Conservation (phyloP, 2,329 filamentous ascomycete genomes). For the Alternaria rosae region DNA sequence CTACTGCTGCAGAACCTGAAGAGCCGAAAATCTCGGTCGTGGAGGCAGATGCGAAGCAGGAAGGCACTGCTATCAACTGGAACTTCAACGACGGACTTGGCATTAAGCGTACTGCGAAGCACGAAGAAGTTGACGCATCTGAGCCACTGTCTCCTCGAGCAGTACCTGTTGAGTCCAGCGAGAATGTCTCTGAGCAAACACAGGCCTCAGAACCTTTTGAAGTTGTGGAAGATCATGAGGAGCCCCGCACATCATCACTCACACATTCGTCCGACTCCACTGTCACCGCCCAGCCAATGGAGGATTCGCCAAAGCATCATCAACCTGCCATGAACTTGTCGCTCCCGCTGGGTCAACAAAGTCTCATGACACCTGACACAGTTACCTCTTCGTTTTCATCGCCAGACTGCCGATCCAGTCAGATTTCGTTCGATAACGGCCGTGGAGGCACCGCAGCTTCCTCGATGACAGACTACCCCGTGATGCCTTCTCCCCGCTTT, state of each 20-base stretch:
- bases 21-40: slow-evolving; percentile 56
- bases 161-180: slow-evolving; percentile 14
- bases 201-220: slow-evolving; percentile 48
- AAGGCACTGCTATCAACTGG: slow-evolving; percentile 54
- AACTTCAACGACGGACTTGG: slow-evolving; percentile 52
- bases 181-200: slow-evolving; percentile 16
- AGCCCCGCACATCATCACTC: slow-evolving; percentile 57
- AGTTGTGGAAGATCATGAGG: slow-evolving; percentile 57
- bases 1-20: slow-evolving; percentile 41
- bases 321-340: slow-evolving; percentile 48
- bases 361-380: slow-evolving; percentile 71
- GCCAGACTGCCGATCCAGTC: slow-evolving; percentile 68
- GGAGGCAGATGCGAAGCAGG: slow-evolving; percentile 52
- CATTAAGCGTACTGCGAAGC: slow-evolving; percentile 35
- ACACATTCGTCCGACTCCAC: slow-evolving; percentile 61
- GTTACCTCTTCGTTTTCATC: slow-evolving; percentile 68
- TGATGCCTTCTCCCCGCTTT: slow-evolving; percentile 73
- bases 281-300: slow-evolving; percentile 46
- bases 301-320: slow-evolving; percentile 45
- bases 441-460: slow-evolving; percentile 78
- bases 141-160: slow-evolving; percentile 40
- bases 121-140: slow-evolving; percentile 10
- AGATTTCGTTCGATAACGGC: slow-evolving; percentile 72
- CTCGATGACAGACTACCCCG: slow-evolving; percentile 74
- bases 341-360: slow-evolving; percentile 50